phyloP scores from a whole-genome alignment of 73 alveolate species.

The Paramecium sexaurelia region DNA sequence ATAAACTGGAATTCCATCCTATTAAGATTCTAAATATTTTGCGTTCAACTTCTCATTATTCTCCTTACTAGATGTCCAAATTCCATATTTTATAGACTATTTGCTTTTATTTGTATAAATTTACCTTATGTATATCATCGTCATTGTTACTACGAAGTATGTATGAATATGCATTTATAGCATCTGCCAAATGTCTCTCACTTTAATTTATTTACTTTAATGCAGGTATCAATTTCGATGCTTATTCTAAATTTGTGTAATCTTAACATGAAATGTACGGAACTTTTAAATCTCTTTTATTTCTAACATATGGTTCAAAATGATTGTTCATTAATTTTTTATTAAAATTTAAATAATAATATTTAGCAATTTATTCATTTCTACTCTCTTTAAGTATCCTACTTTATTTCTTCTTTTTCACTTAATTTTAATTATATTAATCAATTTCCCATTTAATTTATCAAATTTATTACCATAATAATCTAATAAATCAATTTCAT shows the following conservation, averaged over 20 bases:
- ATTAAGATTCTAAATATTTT: conserved; percentile 41
- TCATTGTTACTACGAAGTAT: conserved; percentile 67
- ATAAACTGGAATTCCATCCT: conserved; percentile 26
- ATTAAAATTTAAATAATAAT: background rate
- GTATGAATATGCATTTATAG: conserved; percentile 43
- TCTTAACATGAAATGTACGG: conserved; percentile 47
- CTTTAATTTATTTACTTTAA: conserved; percentile 30
- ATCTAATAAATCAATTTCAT: background rate
- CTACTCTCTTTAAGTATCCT: background rate
- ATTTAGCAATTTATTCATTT: background rate
- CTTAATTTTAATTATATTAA: background rate
- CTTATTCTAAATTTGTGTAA: conserved; percentile 25
- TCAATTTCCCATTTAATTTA: too few species aligned
- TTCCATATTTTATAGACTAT: conserved; percentile 67
- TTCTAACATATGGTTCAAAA: conserved; percentile 54
- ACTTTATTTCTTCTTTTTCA: background rate
- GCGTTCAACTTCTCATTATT: conserved; percentile 58
- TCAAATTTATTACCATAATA: background rate
- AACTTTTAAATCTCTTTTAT: conserved; percentile 46
- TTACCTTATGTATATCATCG: conserved; percentile 68
- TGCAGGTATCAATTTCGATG: conserved; percentile 38
- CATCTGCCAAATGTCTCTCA: conserved; percentile 49
- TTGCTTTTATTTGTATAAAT: background rate
- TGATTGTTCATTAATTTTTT: conserved; percentile 39
- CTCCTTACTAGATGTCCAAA: conserved; percentile 66